Conservation (phyloP, 1,284 basidiomycete genomes). For the Taiwanofungus camphoratus region DNA sequence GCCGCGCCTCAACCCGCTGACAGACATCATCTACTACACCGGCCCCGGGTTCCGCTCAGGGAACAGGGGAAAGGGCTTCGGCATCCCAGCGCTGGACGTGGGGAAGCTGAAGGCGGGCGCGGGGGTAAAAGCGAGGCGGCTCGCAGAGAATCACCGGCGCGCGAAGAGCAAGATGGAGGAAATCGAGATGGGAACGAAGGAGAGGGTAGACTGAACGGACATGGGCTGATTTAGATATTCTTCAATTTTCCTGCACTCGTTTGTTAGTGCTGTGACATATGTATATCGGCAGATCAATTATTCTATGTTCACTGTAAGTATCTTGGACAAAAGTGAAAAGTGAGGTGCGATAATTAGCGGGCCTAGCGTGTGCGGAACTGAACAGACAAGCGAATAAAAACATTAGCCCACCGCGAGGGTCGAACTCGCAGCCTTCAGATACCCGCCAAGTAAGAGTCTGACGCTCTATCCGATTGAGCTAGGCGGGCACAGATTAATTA, state of each 20-base stretch:
- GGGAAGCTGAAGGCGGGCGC: constrained; percentile 30
- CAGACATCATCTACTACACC: constrained; percentile 80
- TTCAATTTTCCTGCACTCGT: no score
- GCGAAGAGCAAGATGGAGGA: constrained; percentile 43
- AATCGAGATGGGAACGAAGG: constrained; percentile 59
- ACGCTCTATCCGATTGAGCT: constrained; percentile 87
- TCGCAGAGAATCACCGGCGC: constrained; percentile 32
- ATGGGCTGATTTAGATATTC: not conserved
- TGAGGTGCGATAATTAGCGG: not conserved
- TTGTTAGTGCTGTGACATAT: not conserved
- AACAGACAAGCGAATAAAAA: no score
- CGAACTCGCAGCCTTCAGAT: constrained; percentile 89
- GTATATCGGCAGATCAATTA: not conserved
- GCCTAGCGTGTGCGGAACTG: no score
- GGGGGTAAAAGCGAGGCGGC: constrained; percentile 29
- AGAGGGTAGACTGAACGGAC: constrained; percentile 55
- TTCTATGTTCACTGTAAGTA: not conserved
- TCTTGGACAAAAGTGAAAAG: not conserved
- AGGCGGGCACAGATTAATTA: constrained; percentile 50
- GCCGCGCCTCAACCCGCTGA: constrained; percentile 86
- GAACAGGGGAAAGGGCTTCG: constrained; percentile 72
- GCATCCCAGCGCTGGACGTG: constrained; percentile 30
- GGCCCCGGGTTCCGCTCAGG: constrained; percentile 83
- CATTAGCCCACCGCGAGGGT: constrained; percentile 90
- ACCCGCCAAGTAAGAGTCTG: constrained; percentile 46